Base-by-base conservation (phyloP, 176 grass and related monocot genomes). In the Secale cereale region DNA sequence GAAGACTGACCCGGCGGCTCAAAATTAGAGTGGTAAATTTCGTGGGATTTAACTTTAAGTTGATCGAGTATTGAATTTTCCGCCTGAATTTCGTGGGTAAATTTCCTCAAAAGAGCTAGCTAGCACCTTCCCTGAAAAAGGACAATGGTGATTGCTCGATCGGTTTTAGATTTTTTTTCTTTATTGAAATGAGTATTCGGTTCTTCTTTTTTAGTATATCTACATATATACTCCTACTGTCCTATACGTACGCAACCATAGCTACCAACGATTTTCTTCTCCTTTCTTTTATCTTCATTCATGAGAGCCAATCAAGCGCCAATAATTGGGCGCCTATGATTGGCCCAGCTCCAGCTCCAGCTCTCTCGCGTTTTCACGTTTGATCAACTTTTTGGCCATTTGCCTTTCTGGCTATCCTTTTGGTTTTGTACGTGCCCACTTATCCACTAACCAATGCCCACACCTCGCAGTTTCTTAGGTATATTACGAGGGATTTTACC, bases 271-370 rank as follows among this genome's bases (percentile, higher is more conserved):
- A 4, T 59, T n/a, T 41, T 0, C 10, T 17, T 20, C 14, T 23
- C 22, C n/a, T 26, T 15, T 40, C 11, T 50, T 27, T 25, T 3
- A 27, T 74, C 13, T 72, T 64, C 72, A 63, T 25, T 73, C 72
- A 63, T 25, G 27, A 29, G 26, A 64, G 54, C 78, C 40, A 86
- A 90, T 90, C 83, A 90, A 33, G 54, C 30, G 31, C 0, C 79
- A 83, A 83, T 86, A 67, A 74, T 78, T 90, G 32, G 65, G 1
- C 32, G 40, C 60, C 9, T 66, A 86, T 86, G 84, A 79, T 86
- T 90, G 72, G 78, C 70, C 39, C 70, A 25, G 30, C 31, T 78
- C 56, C 14, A 32, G 31, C 81, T 37, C 6, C 43, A 4, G 14
- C 31, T 31, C 26, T 2, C 20, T 59, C 36, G 17, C 16, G 4